A percentile compares a stretch with the other conserved stretches of the same genome.
Evolutionary conservation across 2,329 filamentous ascomycete genomes (phyloP).

Genomic region (Verticillium klebahnii): DNA sequence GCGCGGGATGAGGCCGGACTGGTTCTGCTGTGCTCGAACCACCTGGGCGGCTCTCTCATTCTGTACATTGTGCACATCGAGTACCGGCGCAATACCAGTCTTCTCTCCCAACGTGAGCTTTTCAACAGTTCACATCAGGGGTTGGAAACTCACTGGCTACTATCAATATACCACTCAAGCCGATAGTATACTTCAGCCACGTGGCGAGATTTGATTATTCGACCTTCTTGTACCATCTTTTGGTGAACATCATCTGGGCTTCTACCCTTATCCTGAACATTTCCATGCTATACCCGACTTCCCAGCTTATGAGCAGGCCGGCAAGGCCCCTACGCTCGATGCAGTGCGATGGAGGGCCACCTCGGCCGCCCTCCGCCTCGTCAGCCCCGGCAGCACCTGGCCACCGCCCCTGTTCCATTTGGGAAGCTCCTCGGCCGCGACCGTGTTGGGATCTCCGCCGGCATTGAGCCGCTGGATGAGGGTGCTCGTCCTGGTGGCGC

Average conservation of each 20-base stretch:
- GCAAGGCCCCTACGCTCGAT: constrained; percentile 8
- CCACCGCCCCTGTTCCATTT: constrained; percentile 41
- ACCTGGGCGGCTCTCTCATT: too few species aligned
- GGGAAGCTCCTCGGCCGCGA: constrained; percentile 39
- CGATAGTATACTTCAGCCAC: too few species aligned
- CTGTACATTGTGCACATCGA: too few species aligned
- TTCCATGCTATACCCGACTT: neutral
- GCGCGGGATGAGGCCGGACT: too few species aligned
- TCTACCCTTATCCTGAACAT: neutral
- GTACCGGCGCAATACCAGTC: too few species aligned
- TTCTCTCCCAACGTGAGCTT: too few species aligned
- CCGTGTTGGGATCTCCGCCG: constrained; percentile 34
- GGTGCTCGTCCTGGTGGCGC: constrained; percentile 30
- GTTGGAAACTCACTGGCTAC: too few species aligned
- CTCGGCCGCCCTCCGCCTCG: constrained; percentile 37
- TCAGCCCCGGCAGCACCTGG: constrained; percentile 32
- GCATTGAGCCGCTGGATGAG: constrained; percentile 38
- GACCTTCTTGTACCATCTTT: neutral
- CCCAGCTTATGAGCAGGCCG: constrained; percentile 9
- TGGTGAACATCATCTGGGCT: neutral
- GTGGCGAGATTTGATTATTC: too few species aligned
- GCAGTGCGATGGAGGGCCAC: constrained; percentile 25
- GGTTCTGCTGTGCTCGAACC: too few species aligned
- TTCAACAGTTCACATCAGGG: too few species aligned
- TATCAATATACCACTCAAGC: too few species aligned